Base-by-base conservation (phyloP, 2,329 filamentous ascomycete species). In the Aspergillus alliaceus region DNA sequence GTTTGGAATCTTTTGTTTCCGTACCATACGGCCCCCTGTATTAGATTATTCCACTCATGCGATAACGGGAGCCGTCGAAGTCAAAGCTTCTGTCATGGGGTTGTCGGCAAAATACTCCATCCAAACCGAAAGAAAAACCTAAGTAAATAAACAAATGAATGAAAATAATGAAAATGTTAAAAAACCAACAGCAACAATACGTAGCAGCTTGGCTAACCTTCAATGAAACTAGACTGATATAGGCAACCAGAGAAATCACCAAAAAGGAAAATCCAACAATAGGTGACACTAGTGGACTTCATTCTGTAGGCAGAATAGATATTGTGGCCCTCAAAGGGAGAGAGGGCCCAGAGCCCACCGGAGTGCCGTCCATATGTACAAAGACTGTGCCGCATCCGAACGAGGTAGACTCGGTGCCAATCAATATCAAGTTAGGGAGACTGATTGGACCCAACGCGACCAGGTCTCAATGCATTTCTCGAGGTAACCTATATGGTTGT, bases 311-410 rank as follows among this genome's bases (percentile, higher is more conserved):
- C 44, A 48, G 44, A 44, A 48, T 20, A 48, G n/a, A 48, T 48
- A 48, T 32, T 32, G 27, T 48, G 27, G 44, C 32, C 44, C 40
- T 44, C n/a, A n/a, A n/a, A n/a, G n/a, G n/a, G 7, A 29, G 25
- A 44, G 24, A 18, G 24, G 40, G 40, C 24, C 40, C 25, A 32
- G 27, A 32, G 20, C 27, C 44, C 18, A 48, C 9, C n/a, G 44
- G 15, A 20, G 44, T 34, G 25, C 50, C 50, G 40, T 14, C 34
- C 37, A 20, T 47, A 55, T 64, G 61, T 54, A 62, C 29, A 42
- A 46, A 49, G 54, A 56, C 62, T 61, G 59, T 57, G 62, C 62
- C 60, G 55, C 60, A 63, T 31, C 53, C 51, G 40, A 49, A 52
- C 53, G 7, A 39, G 42, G 56, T 39, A 56, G 56, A 55, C 24